These are phyloP conservation scores for Geranomyces michiganensis DNA, from an alignment of 192 early-diverging fungal species.

Conservation along the genomic window DNA sequence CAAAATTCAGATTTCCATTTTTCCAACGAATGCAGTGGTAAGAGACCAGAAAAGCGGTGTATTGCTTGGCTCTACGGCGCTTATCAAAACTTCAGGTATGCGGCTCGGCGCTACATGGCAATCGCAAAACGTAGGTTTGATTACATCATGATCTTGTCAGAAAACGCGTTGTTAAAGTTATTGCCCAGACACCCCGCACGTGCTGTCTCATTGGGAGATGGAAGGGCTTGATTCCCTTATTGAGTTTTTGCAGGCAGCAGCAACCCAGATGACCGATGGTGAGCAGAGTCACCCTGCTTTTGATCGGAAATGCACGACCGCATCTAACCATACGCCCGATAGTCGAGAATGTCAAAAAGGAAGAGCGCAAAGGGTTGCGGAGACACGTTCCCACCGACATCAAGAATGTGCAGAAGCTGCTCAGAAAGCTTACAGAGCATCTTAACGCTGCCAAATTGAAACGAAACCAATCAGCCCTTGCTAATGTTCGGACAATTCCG, in stretches of 20 bases:
- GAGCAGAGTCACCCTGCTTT: background rate
- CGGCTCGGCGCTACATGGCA: slow-evolving; percentile 62
- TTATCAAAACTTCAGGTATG: slow-evolving; percentile 38
- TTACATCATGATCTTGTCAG: background rate
- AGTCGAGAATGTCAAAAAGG: slow-evolving; percentile 28
- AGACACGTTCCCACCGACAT: slow-evolving; percentile 38
- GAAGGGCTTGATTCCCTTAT: slow-evolving; percentile 57
- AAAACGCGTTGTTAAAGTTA: background rate
- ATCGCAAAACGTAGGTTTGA: slow-evolving; percentile 51
- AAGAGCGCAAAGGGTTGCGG: slow-evolving; percentile 31
- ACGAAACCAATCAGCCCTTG: background rate
- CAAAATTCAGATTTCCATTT: slow-evolving; percentile 83
- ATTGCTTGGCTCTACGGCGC: background rate
- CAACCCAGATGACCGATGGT: slow-evolving; percentile 18
- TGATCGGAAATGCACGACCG: background rate
- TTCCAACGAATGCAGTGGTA: slow-evolving; percentile 84
- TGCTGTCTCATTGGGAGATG: slow-evolving; percentile 54
- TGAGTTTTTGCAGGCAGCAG: slow-evolving; percentile 43
- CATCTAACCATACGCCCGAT: background rate
- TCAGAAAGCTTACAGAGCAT: slow-evolving; percentile 30
- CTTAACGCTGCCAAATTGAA: slow-evolving; percentile 11
- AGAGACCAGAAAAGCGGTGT: background rate
- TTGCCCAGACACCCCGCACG: slow-evolving; percentile 27
- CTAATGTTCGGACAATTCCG: no score
- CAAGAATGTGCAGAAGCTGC: slow-evolving; percentile 45